Conservation (phyloP, 2,329 filamentous ascomycete genomes). For the Pseudocercospora fijiensis region DNA sequence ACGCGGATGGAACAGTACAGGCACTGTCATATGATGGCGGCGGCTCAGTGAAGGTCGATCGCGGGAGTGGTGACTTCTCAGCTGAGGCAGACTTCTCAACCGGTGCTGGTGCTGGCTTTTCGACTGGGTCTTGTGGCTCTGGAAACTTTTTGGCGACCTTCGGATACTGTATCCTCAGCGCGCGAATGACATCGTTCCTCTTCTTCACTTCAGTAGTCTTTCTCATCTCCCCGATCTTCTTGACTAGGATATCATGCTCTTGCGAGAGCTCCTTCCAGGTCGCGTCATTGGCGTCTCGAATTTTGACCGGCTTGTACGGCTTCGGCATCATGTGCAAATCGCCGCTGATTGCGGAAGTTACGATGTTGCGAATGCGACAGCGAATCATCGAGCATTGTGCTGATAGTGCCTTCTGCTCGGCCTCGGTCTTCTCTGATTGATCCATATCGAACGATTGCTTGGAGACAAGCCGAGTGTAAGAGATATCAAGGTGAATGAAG, state of each 20-base stretch:
- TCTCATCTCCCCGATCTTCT: conserved; percentile 6
- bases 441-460: too few relatives aligned
- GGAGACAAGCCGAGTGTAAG: background rate
- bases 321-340: background rate
- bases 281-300: background rate
- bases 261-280: background rate
- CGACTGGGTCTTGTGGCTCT: conserved; percentile 3
- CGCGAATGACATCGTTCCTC: conserved; percentile 6
- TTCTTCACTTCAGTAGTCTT: background rate
- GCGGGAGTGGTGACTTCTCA: background rate
- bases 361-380: conserved; percentile 12
- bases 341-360: background rate
- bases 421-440: too few relatives aligned
- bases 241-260: conserved; percentile 8
- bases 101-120: background rate
- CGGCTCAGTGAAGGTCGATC: background rate
- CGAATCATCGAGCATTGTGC: too few relatives aligned
- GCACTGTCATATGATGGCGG: background rate
- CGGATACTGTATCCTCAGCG: conserved; percentile 8
- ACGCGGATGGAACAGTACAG: background rate
- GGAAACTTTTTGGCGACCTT: conserved; percentile 4
- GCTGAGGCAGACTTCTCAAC: background rate
- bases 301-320: conserved; percentile 6
- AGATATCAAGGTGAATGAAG: background rate
- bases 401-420: too few relatives aligned